phyloP scores from a whole-genome alignment of 306 rosid genomes.

The Begonia peltatifolia region DNA sequence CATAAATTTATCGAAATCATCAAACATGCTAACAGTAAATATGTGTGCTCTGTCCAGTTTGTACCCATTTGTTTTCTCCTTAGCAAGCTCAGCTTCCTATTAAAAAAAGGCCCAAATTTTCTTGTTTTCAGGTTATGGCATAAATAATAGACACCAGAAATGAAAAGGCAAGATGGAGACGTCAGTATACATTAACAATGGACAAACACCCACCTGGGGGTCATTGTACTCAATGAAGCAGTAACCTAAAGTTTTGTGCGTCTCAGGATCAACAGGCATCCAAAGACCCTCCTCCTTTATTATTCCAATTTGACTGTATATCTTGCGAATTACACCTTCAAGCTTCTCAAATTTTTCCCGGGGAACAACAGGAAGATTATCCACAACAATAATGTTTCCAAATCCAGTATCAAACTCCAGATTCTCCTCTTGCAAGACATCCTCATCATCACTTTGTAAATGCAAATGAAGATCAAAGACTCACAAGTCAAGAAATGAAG shows the following conservation, averaged over 20 bases:
- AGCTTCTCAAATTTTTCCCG: conserved; percentile 59
- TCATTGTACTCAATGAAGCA: conserved; percentile 71
- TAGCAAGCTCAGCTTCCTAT: conserved; percentile 92
- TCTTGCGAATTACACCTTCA: conserved; percentile 53
- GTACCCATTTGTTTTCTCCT: conserved; percentile 78
- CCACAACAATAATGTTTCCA: conserved; percentile 56
- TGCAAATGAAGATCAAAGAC: not conserved
- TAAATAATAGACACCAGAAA: not conserved
- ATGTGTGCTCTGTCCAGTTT: conserved; percentile 70
- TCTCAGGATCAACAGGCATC: conserved; percentile 62
- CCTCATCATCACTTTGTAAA: conserved; percentile 53
- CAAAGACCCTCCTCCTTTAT: conserved; percentile 63
- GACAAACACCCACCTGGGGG: conserved; percentile 35
- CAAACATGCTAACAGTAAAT: conserved; percentile 66
- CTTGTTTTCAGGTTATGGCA: not conserved
- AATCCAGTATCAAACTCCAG: conserved; percentile 58
- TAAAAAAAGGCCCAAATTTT: not conserved
- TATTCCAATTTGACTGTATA: conserved; percentile 61
- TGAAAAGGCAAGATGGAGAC: not conserved
- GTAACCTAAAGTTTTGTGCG: conserved; percentile 45
- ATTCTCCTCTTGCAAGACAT: conserved; percentile 29
- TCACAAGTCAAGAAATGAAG: not conserved
- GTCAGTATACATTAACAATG: not conserved
- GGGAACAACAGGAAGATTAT: conserved; percentile 66
- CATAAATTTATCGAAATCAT: conserved; percentile 66